Conservation (phyloP, 129 eudicot species). For the Arctium lappa region DNA sequence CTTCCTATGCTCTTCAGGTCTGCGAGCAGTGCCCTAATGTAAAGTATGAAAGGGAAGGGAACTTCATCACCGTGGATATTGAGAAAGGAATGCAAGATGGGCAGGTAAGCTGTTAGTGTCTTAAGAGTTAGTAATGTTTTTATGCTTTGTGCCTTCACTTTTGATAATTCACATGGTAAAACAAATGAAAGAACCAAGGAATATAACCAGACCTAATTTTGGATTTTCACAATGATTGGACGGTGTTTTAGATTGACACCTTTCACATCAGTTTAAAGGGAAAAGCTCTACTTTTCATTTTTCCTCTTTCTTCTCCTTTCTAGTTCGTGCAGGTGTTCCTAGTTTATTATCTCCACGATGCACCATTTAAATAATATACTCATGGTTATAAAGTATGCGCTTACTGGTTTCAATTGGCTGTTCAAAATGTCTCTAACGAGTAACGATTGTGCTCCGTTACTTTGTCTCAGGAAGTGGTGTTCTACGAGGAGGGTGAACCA, state of each 20-base stretch:
- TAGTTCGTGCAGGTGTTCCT: neutral
- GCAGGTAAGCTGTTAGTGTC: conserved; percentile 46
- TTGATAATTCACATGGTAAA: neutral
- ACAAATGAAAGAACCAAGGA: neutral
- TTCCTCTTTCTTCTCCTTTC: neutral
- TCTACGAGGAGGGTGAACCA: conserved; percentile 94
- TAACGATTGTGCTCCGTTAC: neutral
- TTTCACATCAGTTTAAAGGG: neutral
- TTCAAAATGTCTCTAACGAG: conserved; percentile 5
- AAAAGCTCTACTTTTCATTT: neutral
- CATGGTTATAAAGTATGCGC: neutral
- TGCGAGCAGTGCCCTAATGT: conserved; percentile 94
- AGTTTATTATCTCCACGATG: neutral
- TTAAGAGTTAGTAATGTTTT: neutral
- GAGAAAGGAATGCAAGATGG: conserved; percentile 99
- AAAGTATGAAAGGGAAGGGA: conserved; percentile 86
- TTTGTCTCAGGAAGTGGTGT: conserved; percentile 69
- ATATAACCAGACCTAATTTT: neutral
- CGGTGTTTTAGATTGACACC: neutral
- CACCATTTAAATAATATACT: neutral
- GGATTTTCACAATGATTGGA: neutral
- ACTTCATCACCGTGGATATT: conserved; percentile 81
- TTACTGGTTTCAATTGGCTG: neutral
- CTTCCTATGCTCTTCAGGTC: conserved; percentile 51
- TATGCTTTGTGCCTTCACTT: neutral